A percentile compares a stretch with the other conserved stretches of the same genome.
Evolutionary conservation across 2,329 filamentous ascomycete genomes (phyloP).

Genomic region (Mollisia scopiformis): DNA sequence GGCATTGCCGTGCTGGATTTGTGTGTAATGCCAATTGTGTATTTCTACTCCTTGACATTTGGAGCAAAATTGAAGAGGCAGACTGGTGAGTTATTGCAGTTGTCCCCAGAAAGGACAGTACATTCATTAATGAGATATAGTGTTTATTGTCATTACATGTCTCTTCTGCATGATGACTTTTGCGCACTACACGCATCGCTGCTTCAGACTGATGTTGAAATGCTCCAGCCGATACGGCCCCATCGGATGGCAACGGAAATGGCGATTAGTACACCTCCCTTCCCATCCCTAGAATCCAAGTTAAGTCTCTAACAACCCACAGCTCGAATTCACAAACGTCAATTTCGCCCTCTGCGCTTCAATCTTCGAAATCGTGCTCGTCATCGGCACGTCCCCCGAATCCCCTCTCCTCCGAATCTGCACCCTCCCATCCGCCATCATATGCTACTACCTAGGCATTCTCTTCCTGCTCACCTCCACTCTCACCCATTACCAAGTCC

Average conservation of each 20-base stretch:
- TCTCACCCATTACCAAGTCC: slow-evolving; percentile 4
- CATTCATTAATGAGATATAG: background rate
- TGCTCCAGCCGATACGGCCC: slow-evolving; percentile 7
- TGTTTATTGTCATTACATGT: slow-evolving; percentile 9
- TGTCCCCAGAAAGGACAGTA: background rate
- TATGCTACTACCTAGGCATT: slow-evolving; percentile 12
- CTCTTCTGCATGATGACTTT: slow-evolving; percentile 13
- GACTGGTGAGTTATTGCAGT: background rate
- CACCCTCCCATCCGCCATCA: slow-evolving; percentile 7
- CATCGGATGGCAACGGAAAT: slow-evolving; percentile 9
- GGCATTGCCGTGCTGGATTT: background rate
- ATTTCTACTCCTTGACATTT: slow-evolving; percentile 5
- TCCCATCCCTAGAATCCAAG: background rate
- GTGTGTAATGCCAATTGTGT: background rate
- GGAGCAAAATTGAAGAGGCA: background rate
- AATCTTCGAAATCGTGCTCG: slow-evolving; percentile 14
- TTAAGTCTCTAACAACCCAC: background rate
- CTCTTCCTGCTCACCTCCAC: slow-evolving; percentile 10
- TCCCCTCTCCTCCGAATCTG: slow-evolving; percentile 16
- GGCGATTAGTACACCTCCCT: background rate
- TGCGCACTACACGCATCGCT: slow-evolving; percentile 12
- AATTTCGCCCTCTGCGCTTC: slow-evolving; percentile 15
- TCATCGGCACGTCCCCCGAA: slow-evolving; percentile 9
- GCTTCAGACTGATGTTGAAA: slow-evolving; percentile 4
- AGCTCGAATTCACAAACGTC: slow-evolving; percentile 17